Conservation (phyloP, 805 yeast genomes). For the Cyberlindnera mrakii region DNA sequence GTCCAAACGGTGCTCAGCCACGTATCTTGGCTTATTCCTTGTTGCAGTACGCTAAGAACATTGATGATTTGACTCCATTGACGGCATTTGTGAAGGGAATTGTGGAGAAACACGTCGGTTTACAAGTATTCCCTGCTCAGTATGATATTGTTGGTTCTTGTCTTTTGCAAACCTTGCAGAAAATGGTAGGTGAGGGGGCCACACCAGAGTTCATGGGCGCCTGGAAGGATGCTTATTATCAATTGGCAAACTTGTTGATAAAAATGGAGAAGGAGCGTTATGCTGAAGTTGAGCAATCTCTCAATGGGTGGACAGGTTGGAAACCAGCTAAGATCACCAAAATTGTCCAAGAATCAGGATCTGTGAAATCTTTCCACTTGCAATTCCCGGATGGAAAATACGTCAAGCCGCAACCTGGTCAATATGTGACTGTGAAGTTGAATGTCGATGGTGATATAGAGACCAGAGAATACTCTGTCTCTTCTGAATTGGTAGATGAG, state of each 20-base stretch:
- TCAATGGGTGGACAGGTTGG: conserved; percentile 55
- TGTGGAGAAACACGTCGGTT: conserved; percentile 60
- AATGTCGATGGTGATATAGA: conserved; percentile 34
- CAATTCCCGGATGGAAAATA: conserved; percentile 37
- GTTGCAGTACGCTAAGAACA: conserved; percentile 54
- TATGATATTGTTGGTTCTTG: conserved; percentile 59
- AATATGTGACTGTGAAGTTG: conserved; percentile 32
- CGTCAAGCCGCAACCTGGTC: conserved; percentile 32
- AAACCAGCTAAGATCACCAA: conserved; percentile 41
- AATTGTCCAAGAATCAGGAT: conserved; percentile 37
- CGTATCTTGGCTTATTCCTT: conserved; percentile 57
- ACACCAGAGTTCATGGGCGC: conserved; percentile 52
- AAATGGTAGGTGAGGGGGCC: conserved; percentile 55
- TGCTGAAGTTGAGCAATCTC: conserved; percentile 20
- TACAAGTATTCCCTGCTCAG: conserved; percentile 57
- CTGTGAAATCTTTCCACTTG: conserved; percentile 47
- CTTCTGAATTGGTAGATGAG: conserved; percentile 24
- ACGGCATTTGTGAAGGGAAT: conserved; percentile 50
- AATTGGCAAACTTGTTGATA: conserved; percentile 56
- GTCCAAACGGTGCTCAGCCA: conserved; percentile 46
- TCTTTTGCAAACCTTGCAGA: conserved; percentile 47
- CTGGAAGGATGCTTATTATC: conserved; percentile 61
- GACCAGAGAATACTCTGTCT: conserved; percentile 55
- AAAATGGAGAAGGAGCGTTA: conserved; percentile 46
- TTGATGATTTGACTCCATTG: conserved; percentile 51